Conservation (phyloP, 139 green algal species). For the Chlamydomonas eustigma region DNA sequence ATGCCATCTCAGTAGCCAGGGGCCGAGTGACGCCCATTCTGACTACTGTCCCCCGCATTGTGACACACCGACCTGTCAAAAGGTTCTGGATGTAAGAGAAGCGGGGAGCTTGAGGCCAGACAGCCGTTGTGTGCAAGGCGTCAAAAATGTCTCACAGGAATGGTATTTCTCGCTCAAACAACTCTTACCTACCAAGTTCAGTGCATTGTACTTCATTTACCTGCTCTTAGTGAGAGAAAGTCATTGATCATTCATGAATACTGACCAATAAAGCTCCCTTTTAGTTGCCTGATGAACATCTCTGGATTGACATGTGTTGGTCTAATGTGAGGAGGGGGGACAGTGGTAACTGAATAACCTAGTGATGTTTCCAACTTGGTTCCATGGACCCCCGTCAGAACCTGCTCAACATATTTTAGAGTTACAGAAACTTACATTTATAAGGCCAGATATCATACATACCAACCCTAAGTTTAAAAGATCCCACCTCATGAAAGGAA, state of each 20-base stretch:
- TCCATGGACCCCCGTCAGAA: neutral
- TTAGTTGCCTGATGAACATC: conserved; percentile 6
- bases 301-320: neutral
- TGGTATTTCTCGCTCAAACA: too few relatives aligned
- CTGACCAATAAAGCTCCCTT: conserved; percentile 3
- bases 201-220: too few relatives aligned
- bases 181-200: too few relatives aligned
- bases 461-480: too few relatives aligned
- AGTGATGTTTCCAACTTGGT: neutral
- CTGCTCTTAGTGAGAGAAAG: too few relatives aligned
- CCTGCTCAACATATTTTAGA: neutral
- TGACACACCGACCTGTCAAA: conserved; percentile 8
- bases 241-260: too few relatives aligned
- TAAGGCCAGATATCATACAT: too few relatives aligned
- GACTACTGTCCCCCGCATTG: conserved; percentile 7
- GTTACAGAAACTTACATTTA: neutral
- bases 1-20: conserved; percentile 7
- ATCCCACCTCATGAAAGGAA: conserved; percentile 1
- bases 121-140: too few relatives aligned
- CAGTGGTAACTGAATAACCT: neutral
- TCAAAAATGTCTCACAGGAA: too few relatives aligned
- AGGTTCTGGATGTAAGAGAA: too few relatives aligned
- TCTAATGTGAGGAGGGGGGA: neutral
- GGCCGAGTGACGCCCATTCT: conserved; percentile 1
- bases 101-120: too few relatives aligned